Evolutionary conservation across 2,329 filamentous ascomycete genomes (phyloP), one percentile per base, ranked within the genome.

Genomic region (Ophiostoma perfectum): DNA sequence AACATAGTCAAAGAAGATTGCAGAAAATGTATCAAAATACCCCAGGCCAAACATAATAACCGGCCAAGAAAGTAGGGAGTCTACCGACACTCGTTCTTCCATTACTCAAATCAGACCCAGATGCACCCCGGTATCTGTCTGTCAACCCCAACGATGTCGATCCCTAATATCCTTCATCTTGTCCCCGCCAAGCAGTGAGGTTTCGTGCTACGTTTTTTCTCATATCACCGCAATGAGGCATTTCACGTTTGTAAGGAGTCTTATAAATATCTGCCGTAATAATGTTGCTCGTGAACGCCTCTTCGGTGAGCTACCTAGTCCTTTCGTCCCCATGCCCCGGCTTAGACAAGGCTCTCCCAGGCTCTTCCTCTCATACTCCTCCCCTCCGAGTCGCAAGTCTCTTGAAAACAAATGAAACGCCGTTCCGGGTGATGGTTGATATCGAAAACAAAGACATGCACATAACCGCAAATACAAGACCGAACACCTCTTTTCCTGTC

Each of bases 401-500:
- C 55, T 38, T 41, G 3, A 44, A 7, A 14, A 55, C 11, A 45
- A 64, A 45, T 11, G 27, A 58, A 66, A 68, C 65, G 68, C 68
- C 68, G 27, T 14, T 42, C 62, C 63, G 45, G 63, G 42, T 14
- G 9, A 27, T 64, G 62, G 41, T 45, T 66, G 68, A 66, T 66
- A 65, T 47, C 60, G 18, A 68, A 64, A 58, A 68, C 18, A 66
- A 66, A 62, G 39, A 68, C 36, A 45, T n/a, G n/a, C 60, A 60
- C 38, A 42, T 18, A 42, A 42, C 60, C 60, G 16, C 60, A 63
- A 18, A 63, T 36, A 67, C 60, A 55, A 60, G 36, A 65, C 68
- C 58, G 27, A 64, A 69, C 65, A 67, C 60, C 68, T 27, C 64
- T 55, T 66, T 27, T 60, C 65, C 64, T n/a, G 60, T 65, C 65